Evolutionary conservation across 2,329 filamentous ascomycete genomes (phyloP), one percentile per base, ranked within the genome.

Genomic region (Madurella mycetomatis): DNA sequence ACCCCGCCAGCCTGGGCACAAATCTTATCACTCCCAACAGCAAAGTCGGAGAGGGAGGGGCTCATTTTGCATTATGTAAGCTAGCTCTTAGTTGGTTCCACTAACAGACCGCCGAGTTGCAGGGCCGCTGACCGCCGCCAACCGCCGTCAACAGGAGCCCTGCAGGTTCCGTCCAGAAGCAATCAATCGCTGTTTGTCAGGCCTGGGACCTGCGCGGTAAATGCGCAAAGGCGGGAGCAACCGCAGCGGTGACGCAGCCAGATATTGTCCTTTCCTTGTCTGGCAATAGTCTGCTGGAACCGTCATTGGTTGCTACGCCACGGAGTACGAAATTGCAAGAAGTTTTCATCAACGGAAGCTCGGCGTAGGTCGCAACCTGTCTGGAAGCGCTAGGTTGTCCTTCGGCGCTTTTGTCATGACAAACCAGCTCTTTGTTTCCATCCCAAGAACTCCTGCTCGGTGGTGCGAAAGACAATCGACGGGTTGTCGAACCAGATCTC

Each of bases 1-100:
- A 51, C 58, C 55, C 55, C 55, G 55, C 58, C 55, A 57, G 48
- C 13, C 48, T 47, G 47, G 53, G 53, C 53, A 45, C 39, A 4
- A 37, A 49, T 55, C 47, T 45, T 48, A 50, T 44, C 51, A 47
- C 47, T 17, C 43, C 49, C 39, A 13, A 49, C 19, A 34, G 37
- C 45, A 47, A 19, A 47, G 54, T 49, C 32, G 41, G 11, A 37
- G 13, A 11, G 34, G 16, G 46, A 48, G 46, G 46, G 46, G 8
- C 15, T 40, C 25, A 31, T 19, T 18, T 34, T 41, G 49, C 15
- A 49, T 59, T 59, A 59, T 40, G 57, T 59, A 55, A 59, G 57
- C 57, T 13, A 34, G 43, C 9, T 46, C 7, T 30, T 25, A n/a
- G 8, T 25, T 18, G 5, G 31, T 18, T 50, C 42, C 44, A 52